Conservation (phyloP, 176 grass and related monocot species). For the Cymbopogon citratus region DNA sequence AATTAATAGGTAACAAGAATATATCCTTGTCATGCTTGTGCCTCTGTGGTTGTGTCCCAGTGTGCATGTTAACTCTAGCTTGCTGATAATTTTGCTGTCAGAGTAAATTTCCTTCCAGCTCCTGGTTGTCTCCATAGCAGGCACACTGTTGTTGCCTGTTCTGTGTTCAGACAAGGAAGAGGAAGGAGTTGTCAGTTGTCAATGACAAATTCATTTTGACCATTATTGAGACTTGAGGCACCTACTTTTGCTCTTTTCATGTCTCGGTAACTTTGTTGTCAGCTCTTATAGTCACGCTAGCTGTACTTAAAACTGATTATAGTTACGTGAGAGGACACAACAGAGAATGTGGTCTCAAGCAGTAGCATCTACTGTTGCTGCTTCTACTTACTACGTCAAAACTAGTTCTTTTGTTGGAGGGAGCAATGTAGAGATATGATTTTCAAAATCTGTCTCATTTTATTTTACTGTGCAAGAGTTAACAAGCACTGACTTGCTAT, state of each 20-base stretch:
- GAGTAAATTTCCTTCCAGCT: slow-evolving; percentile 16
- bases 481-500: neutral
- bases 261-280: slow-evolving; percentile 8
- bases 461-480: neutral
- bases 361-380: slow-evolving; percentile 27
- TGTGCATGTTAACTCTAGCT: too few species aligned
- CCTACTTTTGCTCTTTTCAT: neutral
- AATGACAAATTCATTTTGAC: neutral
- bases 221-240: neutral
- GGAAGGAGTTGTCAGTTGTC: neutral
- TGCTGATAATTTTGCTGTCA: neutral
- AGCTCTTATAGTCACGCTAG: neutral
- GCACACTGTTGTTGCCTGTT: neutral
- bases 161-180: slow-evolving; percentile 17
- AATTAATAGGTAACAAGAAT: too few species aligned
- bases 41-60: too few species aligned
- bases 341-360: neutral
- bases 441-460: neutral
- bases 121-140: neutral
- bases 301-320: slow-evolving; percentile 28
- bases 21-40: too few species aligned
- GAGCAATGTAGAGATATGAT: neutral
- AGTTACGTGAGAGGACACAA: slow-evolving; percentile 18
- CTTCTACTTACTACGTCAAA: neutral
- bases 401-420: neutral